Conservation (phyloP, 2,329 filamentous ascomycete species). For the Chalaropsis ovoidea region DNA sequence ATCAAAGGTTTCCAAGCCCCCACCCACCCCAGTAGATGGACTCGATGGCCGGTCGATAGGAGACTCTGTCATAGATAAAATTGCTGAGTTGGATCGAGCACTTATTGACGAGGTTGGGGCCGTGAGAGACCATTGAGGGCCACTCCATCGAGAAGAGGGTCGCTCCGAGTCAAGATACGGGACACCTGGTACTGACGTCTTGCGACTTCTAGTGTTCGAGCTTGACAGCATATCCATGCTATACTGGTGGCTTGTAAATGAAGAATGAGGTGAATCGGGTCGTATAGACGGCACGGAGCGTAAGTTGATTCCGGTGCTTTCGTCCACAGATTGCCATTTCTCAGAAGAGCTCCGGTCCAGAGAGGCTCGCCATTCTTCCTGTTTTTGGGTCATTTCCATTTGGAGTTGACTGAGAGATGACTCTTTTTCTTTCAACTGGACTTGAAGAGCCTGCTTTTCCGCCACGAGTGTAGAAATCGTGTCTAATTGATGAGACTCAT, state of each 20-base stretch:
- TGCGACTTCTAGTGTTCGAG: slow-evolving; percentile 12
- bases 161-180: slow-evolving; percentile 17
- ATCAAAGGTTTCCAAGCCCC: slow-evolving; percentile 31
- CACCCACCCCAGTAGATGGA: slow-evolving; percentile 8
- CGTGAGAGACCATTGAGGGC: background rate
- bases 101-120: slow-evolving; percentile 11
- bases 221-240: slow-evolving; percentile 16
- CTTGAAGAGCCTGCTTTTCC: slow-evolving; percentile 13
- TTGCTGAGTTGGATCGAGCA: slow-evolving; percentile 7
- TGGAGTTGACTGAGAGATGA: slow-evolving; percentile 15
- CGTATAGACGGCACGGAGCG: background rate
- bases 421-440: slow-evolving; percentile 7
- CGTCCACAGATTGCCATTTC: slow-evolving; percentile 15
- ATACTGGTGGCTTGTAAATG: slow-evolving; percentile 11
- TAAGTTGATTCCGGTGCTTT: background rate
- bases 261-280: slow-evolving; percentile 21
- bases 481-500: background rate
- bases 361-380: slow-evolving; percentile 4
- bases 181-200: background rate
- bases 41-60: slow-evolving; percentile 9
- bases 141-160: slow-evolving; percentile 15
- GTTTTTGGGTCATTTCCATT: slow-evolving; percentile 14
- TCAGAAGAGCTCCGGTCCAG: background rate
- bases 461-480: background rate
- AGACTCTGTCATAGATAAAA: slow-evolving; percentile 2